Evolutionary conservation across 768 basidiomycete species (phyloP), one percentile per base, ranked within the genome.

Genomic region (Agaricus blazei): DNA sequence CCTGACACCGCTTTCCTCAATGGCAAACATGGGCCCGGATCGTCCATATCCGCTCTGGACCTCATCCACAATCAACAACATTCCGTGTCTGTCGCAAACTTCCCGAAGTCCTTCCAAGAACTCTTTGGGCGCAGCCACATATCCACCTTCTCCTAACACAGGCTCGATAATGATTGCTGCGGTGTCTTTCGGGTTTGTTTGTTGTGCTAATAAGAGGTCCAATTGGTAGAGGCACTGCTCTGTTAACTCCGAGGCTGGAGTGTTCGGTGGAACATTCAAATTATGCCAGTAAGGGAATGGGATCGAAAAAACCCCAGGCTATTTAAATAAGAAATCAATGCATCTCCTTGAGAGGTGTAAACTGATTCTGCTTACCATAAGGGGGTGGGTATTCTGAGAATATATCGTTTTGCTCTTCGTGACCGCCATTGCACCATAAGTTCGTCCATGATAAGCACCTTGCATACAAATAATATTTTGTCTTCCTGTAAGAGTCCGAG

Each of bases 271-370:
- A 2, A 87, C 64, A 48, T 83, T 84, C 56, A 83, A 72, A 60
- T 93, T 89, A 67, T 96, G 94, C 92, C 93, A 97, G 76, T 87
- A 98, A 0, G 96, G 96, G 78, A 83, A 98, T 0, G 93, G 83
- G 9, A 84, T 80, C 0, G 81, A 75, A 70, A 85, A 92, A 7
- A 88, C 90, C 4, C 92, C 91, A 2, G 93, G 90, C 92, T 93
- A 61, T 4, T 52, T 14, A 56, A 15, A 43, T 41, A 46, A 62
- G 42, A 55, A 42, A 41, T 27, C 51, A 28, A 9, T 34, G 14
- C 36, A 3, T 19, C 31, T 49, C 49, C 44, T n/a, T 37, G 23
- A 4, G 41, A 38, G 6, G 28, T 14, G 23, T 41, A 9, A 15
- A 14, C 11, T 26, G 12, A 4, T 11, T 26, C 36, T 41, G 46